Conservation (phyloP, 768 basidiomycete species). For the Termitomyces sp. region DNA sequence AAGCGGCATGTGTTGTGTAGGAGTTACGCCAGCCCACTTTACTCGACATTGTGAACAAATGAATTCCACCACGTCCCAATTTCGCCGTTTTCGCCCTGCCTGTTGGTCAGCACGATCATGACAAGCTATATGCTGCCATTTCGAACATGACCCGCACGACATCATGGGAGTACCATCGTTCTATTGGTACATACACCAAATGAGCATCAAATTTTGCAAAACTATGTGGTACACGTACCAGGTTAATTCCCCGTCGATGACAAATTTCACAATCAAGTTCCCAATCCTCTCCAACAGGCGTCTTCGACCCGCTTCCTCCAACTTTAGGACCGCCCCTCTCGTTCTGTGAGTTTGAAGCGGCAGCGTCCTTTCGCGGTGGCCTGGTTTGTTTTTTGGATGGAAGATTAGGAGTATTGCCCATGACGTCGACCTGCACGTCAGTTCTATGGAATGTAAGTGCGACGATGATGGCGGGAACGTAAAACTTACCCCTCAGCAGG, state of each 20-base stretch:
- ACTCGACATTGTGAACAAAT: slow-evolving; percentile 55
- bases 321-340: neutral
- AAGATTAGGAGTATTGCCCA: neutral
- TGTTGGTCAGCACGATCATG: slow-evolving; percentile 68
- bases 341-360: neutral
- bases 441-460: neutral
- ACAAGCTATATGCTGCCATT: slow-evolving; percentile 89
- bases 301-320: slow-evolving; percentile 34
- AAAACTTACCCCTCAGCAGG: slow-evolving; percentile 8
- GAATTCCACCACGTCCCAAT: slow-evolving; percentile 88
- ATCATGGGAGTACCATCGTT: slow-evolving; percentile 77
- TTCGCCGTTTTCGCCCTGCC: slow-evolving; percentile 59
- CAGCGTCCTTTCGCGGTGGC: slow-evolving; percentile 5
- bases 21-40: slow-evolving; percentile 7
- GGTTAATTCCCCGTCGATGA: slow-evolving; percentile 60
- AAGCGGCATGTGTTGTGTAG: slow-evolving; percentile 12
- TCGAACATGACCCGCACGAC: slow-evolving; percentile 74
- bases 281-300: slow-evolving; percentile 65
- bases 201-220: slow-evolving; percentile 7
- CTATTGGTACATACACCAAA: slow-evolving; percentile 29
- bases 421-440: slow-evolving; percentile 3
- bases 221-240: slow-evolving; percentile 38
- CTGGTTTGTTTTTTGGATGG: neutral
- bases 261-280: slow-evolving; percentile 88
- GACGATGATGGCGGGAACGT: neutral